Percentiles rank a stretch among this genome's conserved stretches.
These are phyloP conservation scores for Nothomitra cinnamomea DNA, from an alignment of 2,329 filamentous ascomycete species.

Conservation along the genomic window DNA sequence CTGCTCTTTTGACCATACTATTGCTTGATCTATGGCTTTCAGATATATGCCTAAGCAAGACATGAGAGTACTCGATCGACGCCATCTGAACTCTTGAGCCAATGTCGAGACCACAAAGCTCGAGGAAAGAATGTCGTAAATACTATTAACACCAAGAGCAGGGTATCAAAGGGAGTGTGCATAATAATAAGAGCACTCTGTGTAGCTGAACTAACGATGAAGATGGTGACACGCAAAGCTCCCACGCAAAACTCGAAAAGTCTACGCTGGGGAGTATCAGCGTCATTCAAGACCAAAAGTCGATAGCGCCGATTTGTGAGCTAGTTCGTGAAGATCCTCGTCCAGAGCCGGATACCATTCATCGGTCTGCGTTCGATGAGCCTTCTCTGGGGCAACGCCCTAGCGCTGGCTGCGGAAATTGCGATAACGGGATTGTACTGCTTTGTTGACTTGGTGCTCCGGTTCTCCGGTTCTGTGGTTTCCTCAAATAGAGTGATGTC, in stretches of 20 bases:
- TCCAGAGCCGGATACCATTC: not conserved
- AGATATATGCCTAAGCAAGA: not conserved
- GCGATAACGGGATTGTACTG: not conserved
- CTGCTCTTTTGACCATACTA: no score
- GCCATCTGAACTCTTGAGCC: conserved; percentile 1
- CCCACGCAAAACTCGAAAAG: not conserved
- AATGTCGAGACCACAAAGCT: not conserved
- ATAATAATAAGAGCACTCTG: not conserved
- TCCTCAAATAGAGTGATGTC: not conserved
- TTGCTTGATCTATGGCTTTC: no score
- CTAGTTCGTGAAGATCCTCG: not conserved
- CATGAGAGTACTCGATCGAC: not conserved
- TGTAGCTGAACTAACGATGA: not conserved
- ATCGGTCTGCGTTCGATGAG: not conserved
- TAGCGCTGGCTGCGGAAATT: not conserved
- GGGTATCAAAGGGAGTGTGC: not conserved
- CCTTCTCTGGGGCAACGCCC: no score
- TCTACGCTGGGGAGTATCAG: not conserved
- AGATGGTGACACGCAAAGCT: not conserved
- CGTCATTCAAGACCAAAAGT: not conserved
- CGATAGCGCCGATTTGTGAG: not conserved
- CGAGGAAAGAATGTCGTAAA: not conserved
- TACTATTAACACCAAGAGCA: not conserved
- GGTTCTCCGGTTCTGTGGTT: not conserved
- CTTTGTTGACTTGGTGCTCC: not conserved